Base-by-base conservation (phyloP, 257 asterid genomes). In the Cruciata laevipes region DNA sequence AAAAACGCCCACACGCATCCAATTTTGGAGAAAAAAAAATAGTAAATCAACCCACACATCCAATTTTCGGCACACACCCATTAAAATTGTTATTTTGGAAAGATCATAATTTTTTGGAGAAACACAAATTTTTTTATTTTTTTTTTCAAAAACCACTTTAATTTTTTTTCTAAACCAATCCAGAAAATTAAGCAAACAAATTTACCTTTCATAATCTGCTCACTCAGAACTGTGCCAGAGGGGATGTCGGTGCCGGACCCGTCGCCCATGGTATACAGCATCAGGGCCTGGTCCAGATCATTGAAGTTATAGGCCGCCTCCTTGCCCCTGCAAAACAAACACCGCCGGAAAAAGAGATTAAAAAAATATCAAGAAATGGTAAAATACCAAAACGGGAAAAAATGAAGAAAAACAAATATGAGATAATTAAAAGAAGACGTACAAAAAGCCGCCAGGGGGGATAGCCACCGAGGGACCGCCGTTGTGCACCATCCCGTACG, bases 241-340 rank as follows among this genome's bases (percentile, higher is more conserved):
- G 51, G 17, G 17, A 47, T 3, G 21, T 47, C 55, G 5, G 20
- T 2, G 6, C 6, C 16, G 6, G 21, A n/a, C 58, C 88, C 74
- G 62, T 89, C 30, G 30, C 2, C 89, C 8, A 89, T 14, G 6
- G 20, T 82, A 69, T 84, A 89, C 32, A 82, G 76, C 55, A 83
- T 80, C n/a, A 91, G 85, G 18, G 96, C 91, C 79, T 89, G 95
- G 79, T 91, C 98, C 59, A 89, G 75, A 64, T 91, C 96, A n/a
- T 89, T 96, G 79, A 91, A 61, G 64, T 91, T 95, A 69, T 83
- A 85, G 6, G 88, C 87, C 87, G 64, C 42, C 13, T 87, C 98
- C 75, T 83, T 86, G 73, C 77, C 81, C 76, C 98, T 89, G 86
- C 73, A 61, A 17, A 74, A 14, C n/a, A 53, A 0, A 47, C 4